Conservation (phyloP, 352 stramenopile genomes). For the Phytophthora tentaculata region DNA sequence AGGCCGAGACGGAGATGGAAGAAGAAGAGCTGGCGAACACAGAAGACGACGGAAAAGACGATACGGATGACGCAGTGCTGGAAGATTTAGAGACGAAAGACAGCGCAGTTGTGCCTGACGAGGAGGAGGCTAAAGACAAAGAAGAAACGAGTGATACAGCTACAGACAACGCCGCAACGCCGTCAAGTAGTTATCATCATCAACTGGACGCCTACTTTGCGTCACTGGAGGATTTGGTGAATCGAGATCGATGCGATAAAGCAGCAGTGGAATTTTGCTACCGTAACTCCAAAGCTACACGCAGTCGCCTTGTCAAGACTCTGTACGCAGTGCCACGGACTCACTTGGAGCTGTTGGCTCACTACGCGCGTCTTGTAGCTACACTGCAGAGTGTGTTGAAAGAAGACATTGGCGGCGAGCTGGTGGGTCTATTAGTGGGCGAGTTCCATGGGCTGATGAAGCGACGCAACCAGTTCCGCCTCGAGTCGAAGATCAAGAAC, state of each 20-base stretch:
- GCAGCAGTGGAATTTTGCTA: conserved; percentile 97
- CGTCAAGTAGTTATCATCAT: conserved; percentile 85
- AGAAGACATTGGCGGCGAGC: conserved; percentile 89
- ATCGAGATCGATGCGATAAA: conserved; percentile 95
- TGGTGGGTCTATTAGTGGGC: conserved; percentile 93
- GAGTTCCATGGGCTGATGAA: conserved; percentile 95
- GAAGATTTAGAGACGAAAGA: conserved; percentile 30
- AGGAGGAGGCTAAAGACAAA: conserved; percentile 34
- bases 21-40: conserved; percentile 29
- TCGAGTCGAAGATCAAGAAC: conserved; percentile 96
- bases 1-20: conserved; percentile 46
- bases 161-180: conserved; percentile 3
- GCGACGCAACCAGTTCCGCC: conserved; percentile 94
- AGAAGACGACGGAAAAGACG: conserved; percentile 52
- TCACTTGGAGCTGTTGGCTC: conserved; percentile 94
- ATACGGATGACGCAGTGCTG: conserved; percentile 12
- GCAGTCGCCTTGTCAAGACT: conserved; percentile 92
- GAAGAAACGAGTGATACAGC: conserved; percentile 12
- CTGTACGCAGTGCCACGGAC: conserved; percentile 94
- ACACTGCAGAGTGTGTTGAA: conserved; percentile 93
- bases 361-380: conserved; percentile 95
- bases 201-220: conserved; percentile 93
- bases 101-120: conserved; percentile 4
- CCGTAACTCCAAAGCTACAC: conserved; percentile 94
- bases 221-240: conserved; percentile 94